Evolutionary conservation across 257 asterid genomes (phyloP).

Genomic region (Solanum pinnatisectum): DNA sequence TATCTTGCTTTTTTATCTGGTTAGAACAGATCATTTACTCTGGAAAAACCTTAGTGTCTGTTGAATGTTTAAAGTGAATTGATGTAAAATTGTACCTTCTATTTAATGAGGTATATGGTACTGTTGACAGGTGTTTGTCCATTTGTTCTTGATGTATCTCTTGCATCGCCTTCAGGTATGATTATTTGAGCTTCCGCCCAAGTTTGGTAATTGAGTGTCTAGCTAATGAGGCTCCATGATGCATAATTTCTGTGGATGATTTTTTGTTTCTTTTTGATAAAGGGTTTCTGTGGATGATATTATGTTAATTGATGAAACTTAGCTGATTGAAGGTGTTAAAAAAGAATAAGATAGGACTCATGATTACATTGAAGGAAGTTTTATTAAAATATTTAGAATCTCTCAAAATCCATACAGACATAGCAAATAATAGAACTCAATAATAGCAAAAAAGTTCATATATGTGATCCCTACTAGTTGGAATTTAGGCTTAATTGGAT

Average conservation of each 20-base stretch:
- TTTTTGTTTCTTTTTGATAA: background rate
- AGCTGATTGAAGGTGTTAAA: background rate
- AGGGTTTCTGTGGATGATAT: background rate
- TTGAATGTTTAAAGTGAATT: background rate
- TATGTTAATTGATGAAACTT: background rate
- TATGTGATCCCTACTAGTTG: background rate
- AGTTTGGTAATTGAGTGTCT: background rate
- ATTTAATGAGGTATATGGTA: background rate
- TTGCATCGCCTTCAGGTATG: conserved; percentile 98
- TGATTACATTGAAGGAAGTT: background rate
- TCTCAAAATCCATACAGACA: background rate
- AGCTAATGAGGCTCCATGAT: background rate
- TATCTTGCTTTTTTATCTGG: conserved; percentile 88
- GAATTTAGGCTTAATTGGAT: background rate
- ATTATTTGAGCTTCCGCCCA: conserved; percentile 1
- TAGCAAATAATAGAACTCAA: background rate
- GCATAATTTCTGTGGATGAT: background rate
- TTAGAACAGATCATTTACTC: conserved; percentile 22
- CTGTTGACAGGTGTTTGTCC: conserved; percentile 85
- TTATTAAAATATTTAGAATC: background rate
- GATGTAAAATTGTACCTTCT: background rate
- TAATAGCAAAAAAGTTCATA: background rate
- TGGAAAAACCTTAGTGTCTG: background rate
- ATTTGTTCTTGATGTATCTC: conserved; percentile 97
- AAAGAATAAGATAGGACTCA: background rate